These are phyloP conservation scores for Fusarium metavorans DNA, from an alignment of 2,329 filamentous ascomycete species.

Conservation along the genomic window DNA sequence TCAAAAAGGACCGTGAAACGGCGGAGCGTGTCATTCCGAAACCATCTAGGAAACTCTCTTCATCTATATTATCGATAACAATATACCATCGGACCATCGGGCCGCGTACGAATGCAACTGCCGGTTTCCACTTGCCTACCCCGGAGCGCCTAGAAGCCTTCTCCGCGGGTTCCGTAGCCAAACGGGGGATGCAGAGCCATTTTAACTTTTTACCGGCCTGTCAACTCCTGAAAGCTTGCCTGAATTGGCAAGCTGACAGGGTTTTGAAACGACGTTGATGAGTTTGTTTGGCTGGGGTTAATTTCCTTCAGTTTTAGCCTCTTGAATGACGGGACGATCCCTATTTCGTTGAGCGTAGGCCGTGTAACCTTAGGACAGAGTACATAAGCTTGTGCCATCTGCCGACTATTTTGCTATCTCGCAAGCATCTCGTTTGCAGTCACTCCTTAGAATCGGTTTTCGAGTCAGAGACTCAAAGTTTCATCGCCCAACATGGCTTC, in stretches of 20 bases:
- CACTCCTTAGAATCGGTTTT: background rate
- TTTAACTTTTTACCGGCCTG: background rate
- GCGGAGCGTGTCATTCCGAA: background rate
- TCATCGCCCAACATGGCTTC: slow-evolving; percentile 8
- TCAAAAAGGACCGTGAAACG: background rate
- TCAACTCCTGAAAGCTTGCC: background rate
- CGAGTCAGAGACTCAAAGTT: background rate
- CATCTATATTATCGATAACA: background rate
- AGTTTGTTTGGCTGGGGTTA: background rate
- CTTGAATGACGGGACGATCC: background rate
- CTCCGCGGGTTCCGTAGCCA: background rate
- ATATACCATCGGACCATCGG: background rate
- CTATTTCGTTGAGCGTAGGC: background rate
- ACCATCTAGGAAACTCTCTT: background rate
- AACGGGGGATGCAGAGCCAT: background rate
- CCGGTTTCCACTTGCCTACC: background rate
- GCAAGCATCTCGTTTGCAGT: background rate
- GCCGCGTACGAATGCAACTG: background rate
- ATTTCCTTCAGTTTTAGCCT: background rate
- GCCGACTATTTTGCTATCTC: background rate
- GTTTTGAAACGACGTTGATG: background rate
- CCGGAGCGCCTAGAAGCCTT: background rate
- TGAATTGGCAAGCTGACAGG: background rate
- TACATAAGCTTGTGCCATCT: background rate
- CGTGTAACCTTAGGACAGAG: background rate